Percentiles rank a stretch among this genome's conserved stretches.
phyloP scores from a whole-genome alignment of 2,329 filamentous ascomycete genomes.

The Purpureocillium lavendulum region DNA sequence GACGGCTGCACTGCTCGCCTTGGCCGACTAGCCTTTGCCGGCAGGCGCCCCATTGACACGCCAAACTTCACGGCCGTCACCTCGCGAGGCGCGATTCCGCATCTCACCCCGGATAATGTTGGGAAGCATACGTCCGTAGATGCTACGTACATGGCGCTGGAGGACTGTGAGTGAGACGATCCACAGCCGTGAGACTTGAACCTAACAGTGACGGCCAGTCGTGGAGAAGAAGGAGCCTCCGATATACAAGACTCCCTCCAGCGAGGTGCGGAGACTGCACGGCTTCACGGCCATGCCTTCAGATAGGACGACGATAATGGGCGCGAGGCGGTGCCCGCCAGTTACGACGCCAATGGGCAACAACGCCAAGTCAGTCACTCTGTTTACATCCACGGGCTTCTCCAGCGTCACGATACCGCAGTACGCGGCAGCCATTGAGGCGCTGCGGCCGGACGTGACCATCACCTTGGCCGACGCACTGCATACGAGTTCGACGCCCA shows the following conservation, averaged over 20 bases:
- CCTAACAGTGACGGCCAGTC: constrained; percentile 28
- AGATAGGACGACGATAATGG: constrained; percentile 61
- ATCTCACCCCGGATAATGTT: constrained; percentile 81
- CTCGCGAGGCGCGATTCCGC: constrained; percentile 78
- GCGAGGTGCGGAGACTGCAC: constrained; percentile 51
- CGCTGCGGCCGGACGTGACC: constrained; percentile 71
- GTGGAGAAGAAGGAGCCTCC: constrained; percentile 45
- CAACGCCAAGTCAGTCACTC: constrained; percentile 60
- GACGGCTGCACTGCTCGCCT: constrained; percentile 49
- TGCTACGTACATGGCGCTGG: constrained; percentile 73
- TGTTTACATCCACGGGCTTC: constrained; percentile 85
- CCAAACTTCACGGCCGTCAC: constrained; percentile 74
- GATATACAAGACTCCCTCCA: constrained; percentile 32
- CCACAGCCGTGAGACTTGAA: neutral
- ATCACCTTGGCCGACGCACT: constrained; percentile 69
- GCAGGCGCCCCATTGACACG: constrained; percentile 62
- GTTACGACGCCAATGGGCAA: constrained; percentile 65
- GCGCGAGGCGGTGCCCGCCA: constrained; percentile 68
- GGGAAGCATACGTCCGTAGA: constrained; percentile 53
- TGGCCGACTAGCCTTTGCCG: constrained; percentile 55
- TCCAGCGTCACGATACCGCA: constrained; percentile 58
- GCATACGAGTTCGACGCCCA: constrained; percentile 39
- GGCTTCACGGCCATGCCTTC: constrained; percentile 67
- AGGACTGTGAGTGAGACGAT: constrained; percentile 67
- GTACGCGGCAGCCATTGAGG: constrained; percentile 57